These are phyloP conservation scores for Oemleria cerasiformis DNA, from an alignment of 306 rosid species.

Conservation along the genomic window DNA sequence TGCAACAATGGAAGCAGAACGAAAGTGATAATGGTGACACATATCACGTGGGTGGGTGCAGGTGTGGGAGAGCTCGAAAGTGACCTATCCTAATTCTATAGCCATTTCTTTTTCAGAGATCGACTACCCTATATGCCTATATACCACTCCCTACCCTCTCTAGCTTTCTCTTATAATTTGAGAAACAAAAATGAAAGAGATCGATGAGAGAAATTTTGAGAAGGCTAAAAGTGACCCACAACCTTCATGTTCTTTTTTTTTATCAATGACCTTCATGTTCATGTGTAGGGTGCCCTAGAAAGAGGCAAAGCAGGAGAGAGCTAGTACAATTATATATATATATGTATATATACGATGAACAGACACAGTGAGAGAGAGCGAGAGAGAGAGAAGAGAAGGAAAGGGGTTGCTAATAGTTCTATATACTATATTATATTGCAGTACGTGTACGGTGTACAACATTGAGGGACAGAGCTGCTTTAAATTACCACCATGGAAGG, in stretches of 20 bases:
- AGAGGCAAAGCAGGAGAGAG: not conserved
- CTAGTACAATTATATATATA: constrained; percentile 22
- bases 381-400: too few species aligned
- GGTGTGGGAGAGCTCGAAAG: constrained; percentile 13
- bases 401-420: not conserved
- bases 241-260: too few species aligned
- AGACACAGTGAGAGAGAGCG: too few species aligned
- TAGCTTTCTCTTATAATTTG: too few species aligned
- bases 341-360: too few species aligned
- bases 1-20: not conserved
- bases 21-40: not conserved
- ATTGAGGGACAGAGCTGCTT: not conserved
- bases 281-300: constrained; percentile 12
- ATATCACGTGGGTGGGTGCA: constrained; percentile 21
- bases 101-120: not conserved
- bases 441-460: not conserved
- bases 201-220: too few species aligned
- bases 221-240: too few species aligned
- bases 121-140: not conserved
- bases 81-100: not conserved
- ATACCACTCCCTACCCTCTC: too few species aligned
- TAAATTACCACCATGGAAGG: constrained; percentile 20
- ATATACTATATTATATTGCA: not conserved
- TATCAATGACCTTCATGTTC: too few species aligned
- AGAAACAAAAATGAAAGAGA: too few species aligned